A percentile compares a stretch with the other conserved stretches of the same genome.
These are phyloP conservation scores for Rhizophlyctis rosea DNA, from an alignment of 192 early-diverging fungal species.

Conservation along the genomic window DNA sequence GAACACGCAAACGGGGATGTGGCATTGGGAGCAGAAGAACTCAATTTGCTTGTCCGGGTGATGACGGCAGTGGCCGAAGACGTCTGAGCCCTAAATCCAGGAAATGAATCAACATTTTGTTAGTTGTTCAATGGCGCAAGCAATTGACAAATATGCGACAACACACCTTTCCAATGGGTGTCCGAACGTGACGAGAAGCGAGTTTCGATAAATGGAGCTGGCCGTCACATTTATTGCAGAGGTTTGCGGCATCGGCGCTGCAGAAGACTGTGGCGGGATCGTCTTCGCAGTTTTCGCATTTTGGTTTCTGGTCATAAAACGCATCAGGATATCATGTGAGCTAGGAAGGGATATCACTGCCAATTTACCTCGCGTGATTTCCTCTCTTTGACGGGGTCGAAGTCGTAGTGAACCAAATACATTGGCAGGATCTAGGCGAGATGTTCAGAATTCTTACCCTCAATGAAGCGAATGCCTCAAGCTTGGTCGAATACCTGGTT, in stretches of 20 bases:
- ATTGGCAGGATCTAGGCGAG: slow-evolving; percentile 43
- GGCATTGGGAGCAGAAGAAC: slow-evolving; percentile 64
- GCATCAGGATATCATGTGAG: neutral
- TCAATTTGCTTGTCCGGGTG: slow-evolving; percentile 55
- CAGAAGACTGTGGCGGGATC: slow-evolving; percentile 54
- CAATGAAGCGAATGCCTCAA: neutral
- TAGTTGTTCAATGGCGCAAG: neutral
- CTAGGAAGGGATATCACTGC: slow-evolving; percentile 3
- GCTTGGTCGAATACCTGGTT: too few relatives aligned
- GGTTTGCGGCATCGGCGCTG: slow-evolving; percentile 52
- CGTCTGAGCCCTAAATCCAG: slow-evolving; percentile 41
- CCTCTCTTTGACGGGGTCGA: slow-evolving; percentile 39
- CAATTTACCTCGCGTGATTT: slow-evolving; percentile 45
- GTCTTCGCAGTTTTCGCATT: slow-evolving; percentile 59
- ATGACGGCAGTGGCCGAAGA: slow-evolving; percentile 57
- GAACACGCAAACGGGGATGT: slow-evolving; percentile 58
- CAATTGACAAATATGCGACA: slow-evolving; percentile 8
- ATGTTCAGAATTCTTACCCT: neutral
- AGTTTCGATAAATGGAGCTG: slow-evolving; percentile 54
- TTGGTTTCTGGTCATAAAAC: slow-evolving; percentile 40
- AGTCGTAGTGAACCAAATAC: slow-evolving; percentile 58
- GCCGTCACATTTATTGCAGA: slow-evolving; percentile 58
- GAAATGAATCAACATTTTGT: neutral
- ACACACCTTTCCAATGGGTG: slow-evolving; percentile 48
- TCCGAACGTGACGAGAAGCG: slow-evolving; percentile 45